These are phyloP conservation scores for Lasiodiplodia hormozganensis DNA, from an alignment of 2,329 filamentous ascomycete genomes.

Conservation along the genomic window DNA sequence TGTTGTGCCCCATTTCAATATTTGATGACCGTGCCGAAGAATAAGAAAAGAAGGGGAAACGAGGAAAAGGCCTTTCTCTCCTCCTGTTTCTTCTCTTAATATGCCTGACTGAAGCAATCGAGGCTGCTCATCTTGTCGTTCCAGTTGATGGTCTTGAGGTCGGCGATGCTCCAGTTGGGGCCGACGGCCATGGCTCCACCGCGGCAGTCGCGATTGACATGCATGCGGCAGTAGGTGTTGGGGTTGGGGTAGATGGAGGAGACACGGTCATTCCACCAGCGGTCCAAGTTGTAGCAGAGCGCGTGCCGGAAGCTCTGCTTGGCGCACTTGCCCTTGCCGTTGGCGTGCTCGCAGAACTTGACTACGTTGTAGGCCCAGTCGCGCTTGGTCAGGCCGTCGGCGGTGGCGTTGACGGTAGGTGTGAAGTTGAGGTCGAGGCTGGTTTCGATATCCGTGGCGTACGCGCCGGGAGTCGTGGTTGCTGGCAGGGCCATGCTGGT, in stretches of 20 bases:
- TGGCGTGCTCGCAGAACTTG: not conserved
- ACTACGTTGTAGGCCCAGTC: not conserved
- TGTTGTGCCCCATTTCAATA: too few species aligned
- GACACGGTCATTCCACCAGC: conserved; percentile 3
- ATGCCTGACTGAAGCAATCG: not conserved
- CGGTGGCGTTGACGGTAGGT: not conserved
- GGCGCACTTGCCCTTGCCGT: not conserved
- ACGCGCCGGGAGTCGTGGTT: not conserved
- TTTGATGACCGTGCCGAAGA: too few species aligned
- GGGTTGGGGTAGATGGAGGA: not conserved
- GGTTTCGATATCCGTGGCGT: not conserved
- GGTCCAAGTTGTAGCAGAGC: conserved; percentile 17
- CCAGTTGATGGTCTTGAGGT: not conserved
- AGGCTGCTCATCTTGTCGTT: not conserved
- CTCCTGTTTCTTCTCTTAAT: too few species aligned
- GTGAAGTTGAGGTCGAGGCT: not conserved
- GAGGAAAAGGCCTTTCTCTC: too few species aligned
- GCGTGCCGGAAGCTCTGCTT: not conserved
- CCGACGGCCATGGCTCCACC: not conserved
- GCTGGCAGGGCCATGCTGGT: not conserved
- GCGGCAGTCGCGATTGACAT: not conserved
- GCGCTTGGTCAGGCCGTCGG: not conserved
- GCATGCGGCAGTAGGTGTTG: not conserved
- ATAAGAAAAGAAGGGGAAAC: too few species aligned
- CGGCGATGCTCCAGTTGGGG: not conserved